Base-by-base conservation (phyloP, 2,329 filamentous ascomycete species). In the Bimuria novae-zelandiae region DNA sequence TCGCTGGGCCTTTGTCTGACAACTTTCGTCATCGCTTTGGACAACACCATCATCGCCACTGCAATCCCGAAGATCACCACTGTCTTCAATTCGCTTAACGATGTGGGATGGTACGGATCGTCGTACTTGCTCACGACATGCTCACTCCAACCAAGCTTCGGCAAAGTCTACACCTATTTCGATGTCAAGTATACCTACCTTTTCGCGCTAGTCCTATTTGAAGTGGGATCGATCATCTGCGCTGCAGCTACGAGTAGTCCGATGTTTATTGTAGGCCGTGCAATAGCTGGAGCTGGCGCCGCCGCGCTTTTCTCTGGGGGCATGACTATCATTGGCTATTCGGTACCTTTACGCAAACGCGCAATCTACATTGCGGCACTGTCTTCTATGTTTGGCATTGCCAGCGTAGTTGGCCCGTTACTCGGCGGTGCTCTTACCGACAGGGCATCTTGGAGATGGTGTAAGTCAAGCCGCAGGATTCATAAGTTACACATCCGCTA, bases 151-250 rank as follows among this genome's bases (percentile, higher is more conserved):
- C 78, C 78, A 4, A 76, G 76, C 1, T 80, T 75, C 36, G 81
- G 77, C 22, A 81, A 81, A 70, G 83, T 87, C 1, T 89, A 84
- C 7, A 85, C 82, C 45, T 82, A 81, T 66, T 84, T 84, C 58
- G 71, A 77, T 11, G 75, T 84, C 53, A 80, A 80, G 59, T 80
- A 72, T 45, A 76, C 75, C 1, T 85, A 81, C 62, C 71, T 85
- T 4, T 68, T 75, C 50, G 68, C 77, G 37, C 72, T 86, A 23
- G n/a, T 72, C 1, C 61, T 78, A 17, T 79, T 79, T 55, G 75
- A 78, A 48, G 19, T 84, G 0, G 84, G 84, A 1, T 83, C 80
- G 0, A 58, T 82, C 3, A 65, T 86, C n/a, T 85, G 82, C 55
- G 83, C 49, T 57, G 76, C 45, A 0, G 78, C 83, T 0, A 70